Evolutionary conservation across 106 monocot genomes (phyloP), one percentile per base, ranked within the genome.

Genomic region (Iris macrosiphon): DNA sequence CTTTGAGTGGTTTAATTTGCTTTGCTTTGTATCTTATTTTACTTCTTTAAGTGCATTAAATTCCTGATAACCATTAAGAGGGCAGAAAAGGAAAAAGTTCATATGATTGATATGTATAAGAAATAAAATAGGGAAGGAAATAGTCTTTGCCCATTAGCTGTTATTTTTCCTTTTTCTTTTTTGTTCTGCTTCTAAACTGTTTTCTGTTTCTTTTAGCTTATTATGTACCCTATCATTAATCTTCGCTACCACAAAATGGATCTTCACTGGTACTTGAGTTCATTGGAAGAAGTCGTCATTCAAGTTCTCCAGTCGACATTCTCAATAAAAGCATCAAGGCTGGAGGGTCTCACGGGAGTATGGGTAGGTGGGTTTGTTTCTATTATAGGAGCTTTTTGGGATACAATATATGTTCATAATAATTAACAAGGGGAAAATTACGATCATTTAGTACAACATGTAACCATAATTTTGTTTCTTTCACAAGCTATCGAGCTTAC

Each of bases 221-320:
- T 95, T 49, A 71, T 95, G 84, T 85, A 95, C 51, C 94, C 94
- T 23, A 89, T 95, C 60, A 34, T 95, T 58, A 95, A 89, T 74
- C 55, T 95, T 24, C 66, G 73, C 4, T 57, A 73, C 69, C 82
- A 95, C 68, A 75, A 89, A 64, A 79, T 74, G 81, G 94, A 95
- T 71, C 76, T 95, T 17, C 80, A 89, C 60, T 82, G 85, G 85
- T 92, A 92, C 63, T 74, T 92, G 46, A 69, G 91, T 55, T 85
- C 78, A 26, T 73, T 92, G 57, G 85, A 85, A 75, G 91, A 92
- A 70, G 85, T 86, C 15, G 48, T 82, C 24, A 82, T 92, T 19
- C 69, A 79, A 12, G 68, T 59, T 2, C 78, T 88, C 49, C 52
- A 26, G 26, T 57, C 66, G 3, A 44, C 45, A 6, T 66, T 66